A percentile compares a stretch with the other conserved stretches of the same genome.
Conservation (phyloP, 1,284 basidiomycete species). For the Polyporus tsugae region DNA sequence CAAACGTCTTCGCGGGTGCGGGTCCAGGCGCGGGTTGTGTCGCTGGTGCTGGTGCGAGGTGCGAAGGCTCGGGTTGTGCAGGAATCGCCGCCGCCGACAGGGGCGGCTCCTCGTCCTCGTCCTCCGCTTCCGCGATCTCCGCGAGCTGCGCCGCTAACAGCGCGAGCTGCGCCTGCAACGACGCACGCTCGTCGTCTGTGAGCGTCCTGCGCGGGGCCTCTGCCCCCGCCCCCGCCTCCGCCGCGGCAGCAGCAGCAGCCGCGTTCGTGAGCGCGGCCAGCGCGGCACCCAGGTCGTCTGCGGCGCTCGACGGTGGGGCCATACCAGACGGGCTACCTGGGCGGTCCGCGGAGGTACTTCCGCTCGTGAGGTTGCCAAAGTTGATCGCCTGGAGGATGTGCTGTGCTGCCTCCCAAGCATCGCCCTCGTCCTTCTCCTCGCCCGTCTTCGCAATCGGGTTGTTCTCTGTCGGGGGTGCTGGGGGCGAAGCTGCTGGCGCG, state of each 20-base stretch:
- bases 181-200: constrained; percentile 57
- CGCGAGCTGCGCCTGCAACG: constrained; percentile 69
- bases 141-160: constrained; percentile 69
- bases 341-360: constrained; percentile 5
- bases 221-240: constrained; percentile 17
- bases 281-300: constrained; percentile 26
- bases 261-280: constrained; percentile 21
- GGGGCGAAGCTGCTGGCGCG: background rate
- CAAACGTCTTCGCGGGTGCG: constrained; percentile 7
- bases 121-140: constrained; percentile 58
- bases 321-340: constrained; percentile 7
- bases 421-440: constrained; percentile 48
- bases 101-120: constrained; percentile 36
- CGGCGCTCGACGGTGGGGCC: constrained; percentile 23
- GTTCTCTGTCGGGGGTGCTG: constrained; percentile 6
- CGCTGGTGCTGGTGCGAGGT: background rate
- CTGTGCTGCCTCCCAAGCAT: constrained; percentile 78
- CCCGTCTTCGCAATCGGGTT: constrained; percentile 22
- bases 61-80: background rate
- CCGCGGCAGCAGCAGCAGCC: constrained; percentile 15
- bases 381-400: constrained; percentile 81
- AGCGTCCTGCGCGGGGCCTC: constrained; percentile 34
- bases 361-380: constrained; percentile 55
- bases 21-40: background rate
- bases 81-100: background rate